A percentile compares a stretch with the other conserved stretches of the same genome.
phyloP scores from a whole-genome alignment of 306 rosid genomes.

The Ochetophila trinervis region DNA sequence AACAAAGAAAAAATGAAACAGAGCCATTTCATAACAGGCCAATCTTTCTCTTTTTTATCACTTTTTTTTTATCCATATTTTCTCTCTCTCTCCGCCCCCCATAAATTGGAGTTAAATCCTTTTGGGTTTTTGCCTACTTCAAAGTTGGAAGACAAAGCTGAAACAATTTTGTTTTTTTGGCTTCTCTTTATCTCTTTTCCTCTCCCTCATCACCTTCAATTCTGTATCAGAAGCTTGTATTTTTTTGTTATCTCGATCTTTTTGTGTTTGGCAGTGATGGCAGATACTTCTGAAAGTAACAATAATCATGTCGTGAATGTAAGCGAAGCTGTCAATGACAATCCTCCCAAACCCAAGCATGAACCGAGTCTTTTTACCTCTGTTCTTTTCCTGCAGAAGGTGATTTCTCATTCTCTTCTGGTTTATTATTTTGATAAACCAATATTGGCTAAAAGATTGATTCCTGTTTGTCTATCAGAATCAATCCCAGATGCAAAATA shows the following conservation, averaged over 20 bases:
- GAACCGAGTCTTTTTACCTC: constrained; percentile 19
- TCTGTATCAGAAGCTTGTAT: background rate
- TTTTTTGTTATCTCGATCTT: background rate
- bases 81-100: constrained; percentile 1
- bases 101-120: constrained; percentile 37
- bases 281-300: constrained; percentile 32
- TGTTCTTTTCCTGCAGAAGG: constrained; percentile 72
- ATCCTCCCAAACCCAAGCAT: constrained; percentile 11
- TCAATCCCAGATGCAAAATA: no score
- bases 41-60: background rate
- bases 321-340: constrained; percentile 26
- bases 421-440: background rate
- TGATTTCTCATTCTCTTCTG: constrained; percentile 11
- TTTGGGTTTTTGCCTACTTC: constrained; percentile 10
- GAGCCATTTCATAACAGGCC: constrained; percentile 1
- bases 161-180: background rate
- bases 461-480: background rate
- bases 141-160: background rate
- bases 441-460: no score
- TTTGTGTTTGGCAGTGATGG: constrained; percentile 35
- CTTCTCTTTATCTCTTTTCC: no score
- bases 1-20: background rate
- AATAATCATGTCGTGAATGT: constrained; percentile 44
- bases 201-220: background rate
- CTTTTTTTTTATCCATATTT: no score